Evolutionary conservation across 179 eudicot genomes (phyloP), one percentile per base, ranked within the genome.

Genomic region (Gypsophila paniculata): DNA sequence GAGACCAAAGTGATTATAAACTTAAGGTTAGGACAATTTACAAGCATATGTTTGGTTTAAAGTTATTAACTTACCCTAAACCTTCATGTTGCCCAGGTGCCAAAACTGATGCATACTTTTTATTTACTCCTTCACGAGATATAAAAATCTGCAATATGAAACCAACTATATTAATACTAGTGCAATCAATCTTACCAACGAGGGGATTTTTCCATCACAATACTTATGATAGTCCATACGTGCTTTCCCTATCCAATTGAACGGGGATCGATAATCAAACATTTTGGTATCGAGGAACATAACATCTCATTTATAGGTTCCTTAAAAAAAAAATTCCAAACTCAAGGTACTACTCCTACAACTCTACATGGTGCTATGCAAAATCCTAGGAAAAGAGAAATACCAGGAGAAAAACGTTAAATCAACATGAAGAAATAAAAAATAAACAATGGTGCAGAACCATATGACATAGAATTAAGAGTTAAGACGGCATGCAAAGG

Each of bases 21-120:
- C 21, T 52, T 49, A 8, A 15, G 46, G 46, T 52, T 26, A 71
- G 39, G 17, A 23, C 71, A 34, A n/a, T n/a, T n/a, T n/a, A n/a
- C n/a, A n/a, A n/a, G n/a, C n/a, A n/a, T n/a, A n/a, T n/a, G n/a
- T n/a, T n/a, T n/a, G n/a, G n/a, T n/a, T n/a, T n/a, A n/a, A n/a
- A n/a, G n/a, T n/a, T n/a, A n/a, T n/a, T n/a, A n/a, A 69, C 90
- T 83, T 86, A 94, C 99, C 95, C 88, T 80, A 91, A 62, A 12
- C 89, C 93, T 81, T 90, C 99, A 77, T 91, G 97, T 69, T 81
- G 86, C 68, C 99, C 99, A 11, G 99, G 99, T 55, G 99, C 85
- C 85, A 94, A 82, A 72, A 94, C 99, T 26, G 99, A 90, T 44
- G 97, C 90, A 74, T 84, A 94, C 22, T 69, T 86, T 83, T 82